Base-by-base conservation (phyloP, 306 rosid species). In the Quercus parvula region DNA sequence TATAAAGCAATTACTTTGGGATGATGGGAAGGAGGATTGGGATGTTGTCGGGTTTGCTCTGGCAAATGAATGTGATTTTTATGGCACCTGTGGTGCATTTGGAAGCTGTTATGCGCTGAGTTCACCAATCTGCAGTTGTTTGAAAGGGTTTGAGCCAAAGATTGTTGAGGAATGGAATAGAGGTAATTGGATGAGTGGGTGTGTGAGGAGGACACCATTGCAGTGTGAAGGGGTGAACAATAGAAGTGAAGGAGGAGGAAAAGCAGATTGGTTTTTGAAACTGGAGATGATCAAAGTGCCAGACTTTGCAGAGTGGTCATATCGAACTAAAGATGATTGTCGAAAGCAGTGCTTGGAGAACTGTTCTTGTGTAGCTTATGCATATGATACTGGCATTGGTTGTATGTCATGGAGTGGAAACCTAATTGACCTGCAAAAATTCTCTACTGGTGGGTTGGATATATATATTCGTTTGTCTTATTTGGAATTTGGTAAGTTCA, bases 211-310 rank as follows among this genome's bases (percentile, higher is more conserved):
- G 20, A 77, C 22, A 28, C 56, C 67, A 1, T 57, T 91, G 77
- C n/a, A 57, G 44, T 88, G 90, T 74, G 81, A 78, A 41, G 81
- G 51, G 33, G 24, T 33, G 17, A 73, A 33, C 33, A 79, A 33
- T 31, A 12, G 4, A 2, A 13, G 27, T 38, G 3, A 35, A 0
- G 46, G n/a, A 38, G 11, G 2, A 17, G 38, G 33, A 3, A 7
- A 55, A 3, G 77, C 38, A 66, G 94, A 88, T 46, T 87, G 84
- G 3, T 92, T 84, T 82, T 4, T 63, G 0, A 52, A 14, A 22
- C 6, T 87, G 8, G 63, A 54, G 17, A 78, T 33, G 62, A 71
- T 89, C 17, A 89, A 90, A 81, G 78, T 87, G 54, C 97, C 90
- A 0, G 79, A 62, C 58, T 80, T 75, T 33, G 82, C 82, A 7